A percentile compares a stretch with the other conserved stretches of the same genome.
These are phyloP conservation scores for Fabrea salina DNA, from an alignment of 169 alveolate species.

Conservation along the genomic window DNA sequence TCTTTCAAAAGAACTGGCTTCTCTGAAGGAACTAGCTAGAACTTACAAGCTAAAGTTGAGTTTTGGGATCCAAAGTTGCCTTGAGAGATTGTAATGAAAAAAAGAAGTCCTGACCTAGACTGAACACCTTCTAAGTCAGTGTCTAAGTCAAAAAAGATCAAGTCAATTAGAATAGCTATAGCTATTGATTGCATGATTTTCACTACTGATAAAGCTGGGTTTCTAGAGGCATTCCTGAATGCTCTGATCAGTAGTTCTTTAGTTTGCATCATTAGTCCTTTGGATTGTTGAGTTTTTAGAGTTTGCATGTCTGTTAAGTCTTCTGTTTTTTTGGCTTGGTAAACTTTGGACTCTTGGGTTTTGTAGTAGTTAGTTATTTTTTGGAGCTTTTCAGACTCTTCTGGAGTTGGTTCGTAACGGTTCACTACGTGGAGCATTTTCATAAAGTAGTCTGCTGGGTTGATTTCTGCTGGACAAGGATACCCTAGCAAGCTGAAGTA, in stretches of 20 bases:
- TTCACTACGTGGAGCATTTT: constrained; percentile 20
- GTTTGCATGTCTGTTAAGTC: no score
- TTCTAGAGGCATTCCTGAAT: not conserved
- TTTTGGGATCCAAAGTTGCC: not conserved
- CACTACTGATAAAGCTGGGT: not conserved
- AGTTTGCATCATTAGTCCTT: not conserved
- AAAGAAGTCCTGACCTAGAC: not conserved
- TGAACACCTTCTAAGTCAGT: not conserved
- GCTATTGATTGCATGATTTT: not conserved
- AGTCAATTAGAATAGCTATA: not conserved
- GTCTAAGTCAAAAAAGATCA: not conserved
- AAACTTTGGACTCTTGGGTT: no score
- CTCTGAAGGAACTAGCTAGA: constrained; percentile 2
- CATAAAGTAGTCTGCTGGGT: constrained; percentile 52
- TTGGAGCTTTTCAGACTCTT: not conserved
- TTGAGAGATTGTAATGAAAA: not conserved
- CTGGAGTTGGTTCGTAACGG: not conserved
- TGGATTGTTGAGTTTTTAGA: no score
- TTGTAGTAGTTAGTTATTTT: no score
- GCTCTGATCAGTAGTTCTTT: not conserved
- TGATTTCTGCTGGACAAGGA: constrained; percentile 38
- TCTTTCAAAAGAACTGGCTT: constrained; percentile 19
- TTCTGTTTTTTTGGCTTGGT: no score
- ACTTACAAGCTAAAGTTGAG: not conserved
- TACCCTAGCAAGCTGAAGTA: constrained; percentile 39